Percentiles rank a stretch among this genome's conserved stretches.
Conservation (phyloP, 2,329 filamentous ascomycete species). For the Alternaria sp. region DNA sequence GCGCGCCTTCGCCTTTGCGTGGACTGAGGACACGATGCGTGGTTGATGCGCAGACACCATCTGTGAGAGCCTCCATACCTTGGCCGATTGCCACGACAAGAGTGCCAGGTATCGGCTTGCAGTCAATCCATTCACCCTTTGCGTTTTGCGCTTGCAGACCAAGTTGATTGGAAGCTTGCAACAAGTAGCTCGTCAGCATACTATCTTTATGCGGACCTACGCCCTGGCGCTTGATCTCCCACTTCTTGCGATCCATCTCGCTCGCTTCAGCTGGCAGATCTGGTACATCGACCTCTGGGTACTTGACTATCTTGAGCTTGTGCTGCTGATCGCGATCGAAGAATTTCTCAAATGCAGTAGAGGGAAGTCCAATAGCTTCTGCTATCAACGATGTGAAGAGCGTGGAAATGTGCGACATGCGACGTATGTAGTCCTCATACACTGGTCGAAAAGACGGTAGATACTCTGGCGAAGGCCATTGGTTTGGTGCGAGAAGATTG, state of each 20-base stretch:
- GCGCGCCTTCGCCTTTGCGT: conserved; percentile 70
- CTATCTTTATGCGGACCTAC: conserved; percentile 85
- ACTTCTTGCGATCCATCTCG: conserved; percentile 51
- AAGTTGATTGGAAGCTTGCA: conserved; percentile 78
- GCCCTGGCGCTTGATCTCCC: conserved; percentile 65
- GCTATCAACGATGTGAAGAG: conserved; percentile 82
- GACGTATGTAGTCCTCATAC: conserved; percentile 77
- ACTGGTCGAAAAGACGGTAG: conserved; percentile 73
- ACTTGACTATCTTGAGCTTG: conserved; percentile 90
- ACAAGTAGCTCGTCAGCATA: conserved; percentile 82
- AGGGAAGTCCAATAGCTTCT: conserved; percentile 78
- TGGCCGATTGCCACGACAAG: conserved; percentile 89
- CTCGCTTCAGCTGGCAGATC: conserved; percentile 38
- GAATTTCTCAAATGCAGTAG: conserved; percentile 76
- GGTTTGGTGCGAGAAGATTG: conserved; percentile 77
- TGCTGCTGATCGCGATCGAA: conserved; percentile 78
- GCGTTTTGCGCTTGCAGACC: conserved; percentile 87
- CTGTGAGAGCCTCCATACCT: conserved; percentile 83
- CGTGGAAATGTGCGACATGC: conserved; percentile 76
- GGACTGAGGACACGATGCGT: conserved; percentile 86
- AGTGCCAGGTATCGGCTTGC: conserved; percentile 76
- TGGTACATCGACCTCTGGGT: conserved; percentile 68
- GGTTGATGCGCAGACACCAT: conserved; percentile 80
- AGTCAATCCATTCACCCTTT: conserved; percentile 81
- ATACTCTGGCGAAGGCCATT: conserved; percentile 74